Evolutionary conservation across 192 early-diverging fungal genomes (phyloP), one percentile per base, ranked within the genome.

Genomic region (Coemansia sp.): DNA sequence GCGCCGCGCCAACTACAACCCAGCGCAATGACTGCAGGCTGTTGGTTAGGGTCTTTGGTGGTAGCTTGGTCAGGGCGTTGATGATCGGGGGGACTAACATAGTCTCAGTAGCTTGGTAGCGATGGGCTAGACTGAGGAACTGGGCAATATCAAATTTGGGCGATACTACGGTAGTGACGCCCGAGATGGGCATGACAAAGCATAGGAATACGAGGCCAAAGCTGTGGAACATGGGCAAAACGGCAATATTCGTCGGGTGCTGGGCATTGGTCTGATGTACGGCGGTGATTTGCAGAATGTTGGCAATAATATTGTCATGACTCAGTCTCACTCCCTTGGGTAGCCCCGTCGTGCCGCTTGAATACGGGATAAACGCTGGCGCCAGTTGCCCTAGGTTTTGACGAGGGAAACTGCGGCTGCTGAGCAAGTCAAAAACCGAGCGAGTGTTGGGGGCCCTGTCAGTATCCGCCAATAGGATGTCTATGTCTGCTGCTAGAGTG

Each of bases 311-410:
- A 77, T 94, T 94, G 35, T 59, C 65, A 58, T 94, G 92, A 7
- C 88, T 92, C 18, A 88, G 85, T 66, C 84, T 83, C 6, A 95
- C 91, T 56, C 92, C 92, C 70, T 97, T 97, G 33, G 89, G 87
- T 37, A 72, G 76, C 86, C 74, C 74, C 6, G 74, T 77, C 5
- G 74, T 77, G 16, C 74, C 74, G 0, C 69, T 71, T 5, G 74
- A 77, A 42, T 71, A 77, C 7, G 66, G 46, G 23, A 77, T 71
- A 9, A 64, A 38, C 0, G 69, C 74, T 0, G 51, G 24, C 26
- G 26, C 26, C 33, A 8, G 26, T 1, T 16, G 26, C 9, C 13
- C 24, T 3, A 45, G 6, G 9, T 6, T 1, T 2, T 57, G 31
- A 1, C 43, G 60, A 1, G 67, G 53, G 14, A 46, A 63, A 0